Conservation (phyloP, 352 stramenopile species). For the Phytophthora vignae region DNA sequence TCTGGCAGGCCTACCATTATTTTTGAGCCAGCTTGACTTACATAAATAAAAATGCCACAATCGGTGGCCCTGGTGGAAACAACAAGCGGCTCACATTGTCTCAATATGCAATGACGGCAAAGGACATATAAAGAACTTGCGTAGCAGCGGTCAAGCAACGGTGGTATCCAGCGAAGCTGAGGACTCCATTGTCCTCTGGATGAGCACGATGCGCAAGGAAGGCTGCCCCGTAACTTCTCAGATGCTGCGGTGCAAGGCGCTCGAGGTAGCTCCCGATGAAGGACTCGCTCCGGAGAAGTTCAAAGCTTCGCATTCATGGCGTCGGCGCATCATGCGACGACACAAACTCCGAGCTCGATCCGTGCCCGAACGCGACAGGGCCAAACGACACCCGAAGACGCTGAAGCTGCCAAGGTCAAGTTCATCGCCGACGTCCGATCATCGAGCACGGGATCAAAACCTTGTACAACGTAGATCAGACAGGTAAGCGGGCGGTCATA, state of each 20-base stretch:
- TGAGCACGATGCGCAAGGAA: conserved; percentile 12
- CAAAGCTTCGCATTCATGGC: conserved; percentile 16
- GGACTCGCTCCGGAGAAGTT: neutral
- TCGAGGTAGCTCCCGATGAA: conserved; percentile 17
- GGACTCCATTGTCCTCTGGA: conserved; percentile 5
- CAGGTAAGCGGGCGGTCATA: neutral
- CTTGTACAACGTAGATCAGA: conserved; percentile 16
- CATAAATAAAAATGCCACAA: no score
- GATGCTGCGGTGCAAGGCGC: conserved; percentile 8
- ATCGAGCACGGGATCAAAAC: conserved; percentile 3
- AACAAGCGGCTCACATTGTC: no score
- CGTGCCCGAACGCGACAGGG: conserved; percentile 4
- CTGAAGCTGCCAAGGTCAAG: neutral
- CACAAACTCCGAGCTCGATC: conserved; percentile 16
- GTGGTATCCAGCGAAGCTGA: conserved; percentile 8
- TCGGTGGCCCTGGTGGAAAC: no score
- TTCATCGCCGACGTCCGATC: conserved; percentile 12
- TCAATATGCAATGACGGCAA: neutral
- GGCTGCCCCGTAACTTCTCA: conserved; percentile 3
- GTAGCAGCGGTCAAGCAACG: conserved; percentile 6
- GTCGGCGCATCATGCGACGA: neutral
- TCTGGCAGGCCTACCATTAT: no score
- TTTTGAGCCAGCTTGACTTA: no score
- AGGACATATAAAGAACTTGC: conserved; percentile 1
- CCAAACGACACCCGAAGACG: conserved; percentile 13